phyloP scores from a whole-genome alignment of 345 rosid genomes.

The Euphorbia tirucalli region DNA sequence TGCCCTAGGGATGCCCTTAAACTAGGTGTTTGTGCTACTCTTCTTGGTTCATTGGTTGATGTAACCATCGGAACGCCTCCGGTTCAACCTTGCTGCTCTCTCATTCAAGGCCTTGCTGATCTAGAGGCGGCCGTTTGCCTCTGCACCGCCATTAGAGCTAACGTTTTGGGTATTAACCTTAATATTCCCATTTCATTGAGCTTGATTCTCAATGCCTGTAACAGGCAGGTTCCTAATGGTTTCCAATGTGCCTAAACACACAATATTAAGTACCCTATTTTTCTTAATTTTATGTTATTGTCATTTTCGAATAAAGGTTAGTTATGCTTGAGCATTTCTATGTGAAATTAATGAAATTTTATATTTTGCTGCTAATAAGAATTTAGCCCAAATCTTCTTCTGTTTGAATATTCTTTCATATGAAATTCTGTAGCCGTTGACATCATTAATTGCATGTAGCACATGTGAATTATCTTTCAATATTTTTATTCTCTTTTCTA shows the following conservation, averaged over 20 bases:
- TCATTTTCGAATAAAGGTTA: neutral
- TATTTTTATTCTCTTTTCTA: too few relatives aligned
- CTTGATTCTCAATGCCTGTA: constrained; percentile 51
- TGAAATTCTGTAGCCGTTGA: neutral
- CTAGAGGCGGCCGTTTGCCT: constrained; percentile 58
- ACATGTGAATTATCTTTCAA: neutral
- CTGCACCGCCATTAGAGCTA: constrained; percentile 54
- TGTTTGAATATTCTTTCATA: neutral
- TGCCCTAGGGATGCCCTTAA: constrained; percentile 56
- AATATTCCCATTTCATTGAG: constrained; percentile 47
- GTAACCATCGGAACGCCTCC: constrained; percentile 48
- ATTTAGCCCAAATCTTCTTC: neutral
- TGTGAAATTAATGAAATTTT: neutral
- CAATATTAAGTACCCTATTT: neutral
- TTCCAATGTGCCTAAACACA: constrained; percentile 35
- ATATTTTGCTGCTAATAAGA: too few relatives aligned
- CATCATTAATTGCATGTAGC: neutral
- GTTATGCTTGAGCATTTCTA: neutral
- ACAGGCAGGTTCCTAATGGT: constrained; percentile 38
- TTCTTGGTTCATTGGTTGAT: constrained; percentile 53
- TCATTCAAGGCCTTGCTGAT: constrained; percentile 46
- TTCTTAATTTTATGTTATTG: neutral
- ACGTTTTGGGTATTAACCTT: constrained; percentile 49
- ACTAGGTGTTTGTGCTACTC: constrained; percentile 46
- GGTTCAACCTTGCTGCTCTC: constrained; percentile 47